These are phyloP conservation scores for Eucalyptus polybractea DNA, from an alignment of 345 rosid genomes.

Conservation along the genomic window DNA sequence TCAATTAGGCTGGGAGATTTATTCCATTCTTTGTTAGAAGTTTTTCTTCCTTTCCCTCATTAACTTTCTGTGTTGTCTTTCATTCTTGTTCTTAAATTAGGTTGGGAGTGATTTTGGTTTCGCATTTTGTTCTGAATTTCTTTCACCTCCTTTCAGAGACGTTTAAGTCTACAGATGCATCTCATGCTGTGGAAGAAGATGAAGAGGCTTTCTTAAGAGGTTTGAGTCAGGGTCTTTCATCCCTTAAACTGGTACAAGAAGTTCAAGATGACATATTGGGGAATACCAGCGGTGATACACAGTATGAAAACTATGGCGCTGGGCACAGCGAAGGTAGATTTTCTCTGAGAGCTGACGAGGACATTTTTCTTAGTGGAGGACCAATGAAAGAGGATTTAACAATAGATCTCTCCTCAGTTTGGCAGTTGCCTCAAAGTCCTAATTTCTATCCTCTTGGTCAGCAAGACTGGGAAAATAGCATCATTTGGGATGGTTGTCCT, in stretches of 20 bases:
- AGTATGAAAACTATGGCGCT: constrained; percentile 20
- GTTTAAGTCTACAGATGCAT: constrained; percentile 37
- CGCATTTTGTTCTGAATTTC: neutral
- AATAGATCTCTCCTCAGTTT: constrained; percentile 19
- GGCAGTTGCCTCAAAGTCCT: constrained; percentile 36
- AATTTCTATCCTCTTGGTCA: constrained; percentile 70
- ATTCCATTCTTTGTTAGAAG: neutral
- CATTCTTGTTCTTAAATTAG: neutral
- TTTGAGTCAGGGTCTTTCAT: constrained; percentile 22
- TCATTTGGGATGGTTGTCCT: constrained; percentile 76
- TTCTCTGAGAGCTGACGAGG: constrained; percentile 18
- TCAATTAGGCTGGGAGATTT: neutral
- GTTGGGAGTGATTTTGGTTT: neutral
- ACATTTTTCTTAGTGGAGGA: constrained; percentile 46
- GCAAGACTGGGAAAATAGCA: constrained; percentile 83
- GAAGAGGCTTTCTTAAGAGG: constrained; percentile 69
- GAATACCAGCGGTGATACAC: constrained; percentile 12
- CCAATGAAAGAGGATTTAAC: constrained; percentile 43
- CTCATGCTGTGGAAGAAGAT: constrained; percentile 77
- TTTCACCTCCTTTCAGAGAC: constrained; percentile 32
- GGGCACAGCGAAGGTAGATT: constrained; percentile 10
- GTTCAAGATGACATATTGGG: constrained; percentile 30
- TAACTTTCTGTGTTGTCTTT: neutral
- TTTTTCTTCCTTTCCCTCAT: neutral
- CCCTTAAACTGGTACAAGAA: constrained; percentile 10